A percentile compares a stretch with the other conserved stretches of the same genome.
Evolutionary conservation across 352 stramenopile genomes (phyloP).

Genomic region (Aphanomyces astaci): DNA sequence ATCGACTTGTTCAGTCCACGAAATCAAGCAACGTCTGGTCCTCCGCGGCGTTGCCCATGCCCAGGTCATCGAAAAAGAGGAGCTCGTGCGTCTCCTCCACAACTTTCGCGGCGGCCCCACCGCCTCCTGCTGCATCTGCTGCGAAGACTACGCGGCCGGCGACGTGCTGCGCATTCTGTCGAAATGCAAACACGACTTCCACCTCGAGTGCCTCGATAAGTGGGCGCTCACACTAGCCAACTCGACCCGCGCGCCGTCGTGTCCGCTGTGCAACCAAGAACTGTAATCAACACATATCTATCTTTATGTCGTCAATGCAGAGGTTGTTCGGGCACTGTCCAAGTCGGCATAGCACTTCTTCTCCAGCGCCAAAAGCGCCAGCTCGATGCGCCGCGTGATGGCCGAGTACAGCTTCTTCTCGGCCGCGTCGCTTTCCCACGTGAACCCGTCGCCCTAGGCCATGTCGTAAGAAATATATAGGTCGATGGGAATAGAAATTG

Average conservation of each 20-base stretch:
- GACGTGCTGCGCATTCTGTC: slow-evolving; percentile 68
- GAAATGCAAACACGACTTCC: slow-evolving; percentile 83
- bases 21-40: slow-evolving; percentile 67
- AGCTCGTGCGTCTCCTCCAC: slow-evolving; percentile 63
- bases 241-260: slow-evolving; percentile 55
- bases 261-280: slow-evolving; percentile 75
- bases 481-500: neutral
- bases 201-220: slow-evolving; percentile 83
- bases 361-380: slow-evolving; percentile 46
- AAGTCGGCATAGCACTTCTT: slow-evolving; percentile 17
- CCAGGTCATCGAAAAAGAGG: slow-evolving; percentile 55
- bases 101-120: slow-evolving; percentile 64
- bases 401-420: slow-evolving; percentile 75
- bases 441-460: slow-evolving; percentile 1
- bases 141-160: slow-evolving; percentile 70
- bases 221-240: slow-evolving; percentile 77
- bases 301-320: neutral
- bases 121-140: slow-evolving; percentile 84
- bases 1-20: slow-evolving; percentile 39
- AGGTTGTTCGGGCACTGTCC: neutral
- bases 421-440: slow-evolving; percentile 52
- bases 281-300: neutral
- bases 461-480: slow-evolving; percentile 6
- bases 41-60: slow-evolving; percentile 53
- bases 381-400: slow-evolving; percentile 78